Evolutionary conservation across 768 basidiomycete genomes (phyloP).

Genomic region (Tulasnella sp.): DNA sequence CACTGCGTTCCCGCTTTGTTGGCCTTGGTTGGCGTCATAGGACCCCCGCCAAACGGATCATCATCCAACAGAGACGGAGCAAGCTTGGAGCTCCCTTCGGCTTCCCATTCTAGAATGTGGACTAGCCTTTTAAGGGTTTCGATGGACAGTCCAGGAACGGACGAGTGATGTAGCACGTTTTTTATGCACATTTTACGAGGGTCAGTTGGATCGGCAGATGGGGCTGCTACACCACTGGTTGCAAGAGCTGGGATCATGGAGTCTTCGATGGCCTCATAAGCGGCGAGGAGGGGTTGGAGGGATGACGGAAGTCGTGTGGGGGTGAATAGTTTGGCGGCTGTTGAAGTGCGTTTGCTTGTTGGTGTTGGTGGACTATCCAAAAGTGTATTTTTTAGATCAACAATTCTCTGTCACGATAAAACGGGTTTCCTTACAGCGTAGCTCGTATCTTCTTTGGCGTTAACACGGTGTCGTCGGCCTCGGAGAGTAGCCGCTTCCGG

Average conservation of each 20-base stretch:
- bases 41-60: conserved; percentile 27
- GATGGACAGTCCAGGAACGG: conserved; percentile 47
- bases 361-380: conserved; percentile 26
- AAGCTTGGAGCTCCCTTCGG: not conserved
- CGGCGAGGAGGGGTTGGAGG: conserved; percentile 56
- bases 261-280: conserved; percentile 70
- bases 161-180: conserved; percentile 74
- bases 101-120: conserved; percentile 88
- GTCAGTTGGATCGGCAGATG: conserved; percentile 41
- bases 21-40: conserved; percentile 25
- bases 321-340: not conserved
- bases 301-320: conserved; percentile 32
- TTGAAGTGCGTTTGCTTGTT: conserved; percentile 12
- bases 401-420: not conserved
- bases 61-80: not conserved
- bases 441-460: conserved; percentile 31
- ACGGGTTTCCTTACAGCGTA: conserved; percentile 12
- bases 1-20: conserved; percentile 39
- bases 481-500: conserved; percentile 25
- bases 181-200: conserved; percentile 66
- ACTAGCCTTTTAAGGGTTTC: conserved; percentile 63
- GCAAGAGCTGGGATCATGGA: conserved; percentile 82
- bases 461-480: conserved; percentile 28
- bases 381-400: not conserved
- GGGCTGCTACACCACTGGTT: conserved; percentile 21